These are phyloP conservation scores for Amphichorda felina DNA, from an alignment of 2,329 filamentous ascomycete species.

Conservation along the genomic window DNA sequence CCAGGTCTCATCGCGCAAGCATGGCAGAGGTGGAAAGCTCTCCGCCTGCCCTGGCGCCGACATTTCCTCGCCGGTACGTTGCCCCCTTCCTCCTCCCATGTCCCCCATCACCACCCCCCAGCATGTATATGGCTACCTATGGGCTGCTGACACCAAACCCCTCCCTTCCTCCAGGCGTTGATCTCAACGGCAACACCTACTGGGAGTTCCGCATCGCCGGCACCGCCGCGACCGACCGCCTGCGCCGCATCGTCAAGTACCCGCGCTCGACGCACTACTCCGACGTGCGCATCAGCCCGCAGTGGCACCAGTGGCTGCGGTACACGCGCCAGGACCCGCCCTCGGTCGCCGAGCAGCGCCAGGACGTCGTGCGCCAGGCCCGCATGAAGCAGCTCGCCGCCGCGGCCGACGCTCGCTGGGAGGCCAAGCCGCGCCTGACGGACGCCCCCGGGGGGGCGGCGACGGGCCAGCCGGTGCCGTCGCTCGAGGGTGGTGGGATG, in stretches of 20 bases:
- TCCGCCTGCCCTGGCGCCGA: conserved; percentile 52
- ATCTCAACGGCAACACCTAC: conserved; percentile 56
- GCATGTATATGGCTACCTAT: too few relatives aligned
- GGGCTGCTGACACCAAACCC: not conserved
- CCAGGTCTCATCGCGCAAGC: conserved; percentile 23
- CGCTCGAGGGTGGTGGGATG: conserved; percentile 2
- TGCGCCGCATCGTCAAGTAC: conserved; percentile 51
- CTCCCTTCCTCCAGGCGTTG: conserved; percentile 41
- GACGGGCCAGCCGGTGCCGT: conserved; percentile 13
- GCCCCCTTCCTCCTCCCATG: not conserved
- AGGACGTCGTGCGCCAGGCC: conserved; percentile 38
- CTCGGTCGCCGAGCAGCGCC: conserved; percentile 41
- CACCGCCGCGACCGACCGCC: conserved; percentile 27
- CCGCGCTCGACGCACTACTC: conserved; percentile 40
- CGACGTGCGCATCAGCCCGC: conserved; percentile 44
- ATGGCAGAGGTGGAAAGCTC: conserved; percentile 52
- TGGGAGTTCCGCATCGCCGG: conserved; percentile 52
- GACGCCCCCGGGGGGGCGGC: conserved; percentile 9
- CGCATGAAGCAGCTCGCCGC: conserved; percentile 45
- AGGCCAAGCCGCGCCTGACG: conserved; percentile 37
- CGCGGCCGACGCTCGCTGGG: conserved; percentile 52
- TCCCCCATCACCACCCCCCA: too few relatives aligned
- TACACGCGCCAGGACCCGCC: conserved; percentile 44
- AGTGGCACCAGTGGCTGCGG: conserved; percentile 60
- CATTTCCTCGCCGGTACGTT: conserved; percentile 47